Evolutionary conservation across 177 flowering plant species (phyloP).

Genomic region (Vitis hybrid): DNA sequence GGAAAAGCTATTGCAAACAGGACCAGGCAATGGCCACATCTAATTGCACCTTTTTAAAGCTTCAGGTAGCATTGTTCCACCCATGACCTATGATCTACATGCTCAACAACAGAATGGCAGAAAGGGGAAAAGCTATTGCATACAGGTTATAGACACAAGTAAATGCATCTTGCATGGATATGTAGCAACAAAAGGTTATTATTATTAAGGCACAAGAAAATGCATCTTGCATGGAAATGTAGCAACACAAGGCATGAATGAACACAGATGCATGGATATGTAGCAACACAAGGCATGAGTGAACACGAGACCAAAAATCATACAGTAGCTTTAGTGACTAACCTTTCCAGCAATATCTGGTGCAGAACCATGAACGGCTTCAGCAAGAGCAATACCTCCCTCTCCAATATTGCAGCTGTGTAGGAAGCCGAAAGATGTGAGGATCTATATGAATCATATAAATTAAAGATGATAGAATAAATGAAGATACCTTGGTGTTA

Average conservation of each 20-base stretch:
- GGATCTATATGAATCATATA: background rate
- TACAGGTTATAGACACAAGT: background rate
- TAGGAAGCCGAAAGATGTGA: conserved; percentile 7
- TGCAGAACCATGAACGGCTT: conserved; percentile 99
- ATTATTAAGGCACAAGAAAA: background rate
- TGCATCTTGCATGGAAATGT: background rate
- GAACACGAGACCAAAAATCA: no score
- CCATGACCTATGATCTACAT: background rate
- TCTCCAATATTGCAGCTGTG: conserved; percentile 94
- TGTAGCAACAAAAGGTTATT: background rate
- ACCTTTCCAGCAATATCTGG: conserved; percentile 99
- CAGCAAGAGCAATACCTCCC: conserved; percentile 97
- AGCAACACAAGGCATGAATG: background rate
- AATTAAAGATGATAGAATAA: background rate
- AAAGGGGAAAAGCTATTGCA: background rate
- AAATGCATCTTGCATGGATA: background rate
- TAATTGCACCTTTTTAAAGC: no score
- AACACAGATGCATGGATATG: no score
- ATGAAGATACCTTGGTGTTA: conserved; percentile 82
- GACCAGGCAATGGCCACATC: no score
- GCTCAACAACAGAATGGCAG: background rate
- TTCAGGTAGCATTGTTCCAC: background rate
- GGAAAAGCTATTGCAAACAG: no score
- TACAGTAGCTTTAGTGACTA: conserved; percentile 5
- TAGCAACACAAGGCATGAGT: no score